Evolutionary conservation across 768 basidiomycete species (phyloP), one percentile per base, ranked within the genome.

Genomic region (Lactifluus echinatus): DNA sequence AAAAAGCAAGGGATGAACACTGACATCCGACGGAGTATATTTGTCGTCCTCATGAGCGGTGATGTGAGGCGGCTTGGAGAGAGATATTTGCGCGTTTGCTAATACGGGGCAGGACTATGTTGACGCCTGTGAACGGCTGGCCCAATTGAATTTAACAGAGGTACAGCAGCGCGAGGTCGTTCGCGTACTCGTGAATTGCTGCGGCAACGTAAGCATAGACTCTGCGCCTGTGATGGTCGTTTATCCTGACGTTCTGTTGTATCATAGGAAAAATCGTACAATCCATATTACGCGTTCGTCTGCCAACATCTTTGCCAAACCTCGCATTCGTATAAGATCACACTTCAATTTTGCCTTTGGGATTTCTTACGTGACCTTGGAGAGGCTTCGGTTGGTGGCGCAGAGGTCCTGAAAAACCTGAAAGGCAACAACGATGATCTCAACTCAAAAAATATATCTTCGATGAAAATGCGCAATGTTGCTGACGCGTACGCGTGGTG

Each of bases 1-100:
- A 79, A 83, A 63, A 87, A 84, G 67, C 96, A 99, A 68, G 96
- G 96, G 21, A 98, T 99, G 95, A 99, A 99, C 67, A 97, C 94
- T 2, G 96, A 97, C 64, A 85, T 97, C 37, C 79, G 95, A 36
- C 76, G 92, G 60, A 85, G 87, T 54, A 84, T 97, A 51, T 99
- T 99, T 66, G 83, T 93, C 15, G 87, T 94, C 12, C 72, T 98
- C 34, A 96, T 98, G 93, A 95, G 89, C 66, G 89, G 90, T 63
- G 92, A 95, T 66, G 95, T 95, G 66, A 62, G 84, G 72, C 55
- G 52, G 49, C 8, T 2, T 37, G 15, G 10, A 46, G 36, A 14
- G 8, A 24, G n/a, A 4, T 47, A 36, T 39, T 17, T 6, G 15
- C 10, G 50, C 23, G 23, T 37, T 43, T 50, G 44, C 39, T 55